A percentile compares a stretch with the other conserved stretches of the same genome.
phyloP scores from a whole-genome alignment of 2,329 filamentous ascomycete genomes.

The Pseudogymnoascus verrucosus region DNA sequence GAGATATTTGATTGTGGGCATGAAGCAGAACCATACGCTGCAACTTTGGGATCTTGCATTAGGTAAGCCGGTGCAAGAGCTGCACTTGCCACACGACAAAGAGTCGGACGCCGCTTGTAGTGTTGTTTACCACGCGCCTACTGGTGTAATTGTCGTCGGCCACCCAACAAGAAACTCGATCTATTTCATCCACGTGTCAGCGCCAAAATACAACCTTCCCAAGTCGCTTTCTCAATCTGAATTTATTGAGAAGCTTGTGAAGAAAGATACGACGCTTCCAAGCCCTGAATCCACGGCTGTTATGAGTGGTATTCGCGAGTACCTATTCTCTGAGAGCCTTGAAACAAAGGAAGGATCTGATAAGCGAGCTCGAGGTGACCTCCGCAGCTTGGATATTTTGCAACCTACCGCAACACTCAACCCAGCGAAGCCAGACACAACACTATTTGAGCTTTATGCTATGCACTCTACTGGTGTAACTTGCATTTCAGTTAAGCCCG shows the following conservation, averaged over 20 bases:
- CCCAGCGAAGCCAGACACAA: slow-evolving; percentile 59
- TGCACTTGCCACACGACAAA: slow-evolving; percentile 91
- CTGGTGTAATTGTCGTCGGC: slow-evolving; percentile 88
- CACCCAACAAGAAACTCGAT: slow-evolving; percentile 96
- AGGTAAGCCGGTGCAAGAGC: slow-evolving; percentile 90
- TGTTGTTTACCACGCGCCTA: slow-evolving; percentile 84
- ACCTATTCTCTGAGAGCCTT: slow-evolving; percentile 58
- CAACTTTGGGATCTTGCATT: slow-evolving; percentile 97
- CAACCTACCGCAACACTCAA: slow-evolving; percentile 57
- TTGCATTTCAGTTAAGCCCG: slow-evolving; percentile 75
- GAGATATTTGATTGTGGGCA: slow-evolving; percentile 91
- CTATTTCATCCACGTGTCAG: slow-evolving; percentile 93
- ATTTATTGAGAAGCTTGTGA: slow-evolving; percentile 71
- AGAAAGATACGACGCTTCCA: slow-evolving; percentile 64
- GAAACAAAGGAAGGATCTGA: slow-evolving; percentile 8
- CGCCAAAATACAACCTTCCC: slow-evolving; percentile 78
- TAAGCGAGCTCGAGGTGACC: slow-evolving; percentile 59
- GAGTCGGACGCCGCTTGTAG: slow-evolving; percentile 98
- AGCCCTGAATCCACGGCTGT: slow-evolving; percentile 92
- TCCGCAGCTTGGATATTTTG: slow-evolving; percentile 86
- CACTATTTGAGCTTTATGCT: slow-evolving; percentile 88
- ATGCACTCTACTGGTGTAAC: slow-evolving; percentile 98
- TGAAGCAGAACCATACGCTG: slow-evolving; percentile 98
- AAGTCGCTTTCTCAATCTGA: slow-evolving; percentile 77
- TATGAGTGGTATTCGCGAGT: slow-evolving; percentile 93